Percentiles rank a stretch among this genome's conserved stretches.
Evolutionary conservation across 768 basidiomycete species (phyloP).

Genomic region (Termitomyces sp.): DNA sequence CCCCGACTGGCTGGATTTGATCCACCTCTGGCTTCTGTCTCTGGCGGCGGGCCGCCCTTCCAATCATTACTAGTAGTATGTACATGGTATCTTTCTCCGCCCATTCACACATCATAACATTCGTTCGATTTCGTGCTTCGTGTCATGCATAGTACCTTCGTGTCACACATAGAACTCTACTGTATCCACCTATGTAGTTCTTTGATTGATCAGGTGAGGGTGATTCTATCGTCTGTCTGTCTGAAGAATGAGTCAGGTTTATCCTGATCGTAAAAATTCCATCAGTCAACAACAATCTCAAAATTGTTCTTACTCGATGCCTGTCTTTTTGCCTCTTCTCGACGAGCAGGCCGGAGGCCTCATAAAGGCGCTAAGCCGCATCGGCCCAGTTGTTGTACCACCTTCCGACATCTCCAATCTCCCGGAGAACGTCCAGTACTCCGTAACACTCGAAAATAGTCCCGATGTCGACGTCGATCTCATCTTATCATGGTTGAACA

Average conservation of each 20-base stretch:
- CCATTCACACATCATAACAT: background rate
- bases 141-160: background rate
- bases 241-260: background rate
- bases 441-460: slow-evolving; percentile 52
- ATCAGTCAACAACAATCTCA: background rate
- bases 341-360: slow-evolving; percentile 44
- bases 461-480: slow-evolving; percentile 42
- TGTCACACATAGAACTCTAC: background rate
- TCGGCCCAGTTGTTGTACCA: slow-evolving; percentile 70
- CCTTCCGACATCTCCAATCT: slow-evolving; percentile 23
- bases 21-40: background rate
- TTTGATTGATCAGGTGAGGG: background rate
- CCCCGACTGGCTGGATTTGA: slow-evolving; percentile 47
- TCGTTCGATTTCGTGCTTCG: background rate
- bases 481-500: slow-evolving; percentile 63
- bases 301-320: slow-evolving; percentile 18
- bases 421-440: slow-evolving; percentile 32
- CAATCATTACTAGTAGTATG: background rate
- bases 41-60: background rate
- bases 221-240: background rate
- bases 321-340: slow-evolving; percentile 56
- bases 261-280: slow-evolving; percentile 5
- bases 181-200: background rate
- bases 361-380: slow-evolving; percentile 56
- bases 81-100: background rate